Evolutionary conservation across 192 early-diverging fungal genomes (phyloP).

Genomic region (Dissophora ornata): DNA sequence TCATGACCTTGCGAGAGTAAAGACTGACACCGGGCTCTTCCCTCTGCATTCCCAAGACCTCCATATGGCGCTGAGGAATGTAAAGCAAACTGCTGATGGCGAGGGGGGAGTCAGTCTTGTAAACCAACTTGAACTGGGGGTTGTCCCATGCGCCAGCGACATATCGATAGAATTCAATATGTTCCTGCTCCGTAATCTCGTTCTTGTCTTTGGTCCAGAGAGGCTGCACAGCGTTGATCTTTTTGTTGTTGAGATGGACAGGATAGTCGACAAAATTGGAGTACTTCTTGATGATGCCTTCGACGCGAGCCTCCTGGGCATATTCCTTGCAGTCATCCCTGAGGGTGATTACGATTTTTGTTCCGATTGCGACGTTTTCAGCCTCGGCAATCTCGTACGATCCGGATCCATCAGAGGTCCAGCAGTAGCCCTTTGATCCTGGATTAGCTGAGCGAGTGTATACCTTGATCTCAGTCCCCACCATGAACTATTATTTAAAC

Average conservation of each 20-base stretch:
- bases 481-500: slow-evolving; percentile 69
- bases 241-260: slow-evolving; percentile 65
- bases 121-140: slow-evolving; percentile 68
- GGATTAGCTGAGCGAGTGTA: slow-evolving; percentile 73
- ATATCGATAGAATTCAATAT: slow-evolving; percentile 71
- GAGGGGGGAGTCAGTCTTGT: slow-evolving; percentile 72
- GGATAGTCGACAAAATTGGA: slow-evolving; percentile 74
- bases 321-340: slow-evolving; percentile 78
- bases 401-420: slow-evolving; percentile 81
- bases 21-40: slow-evolving; percentile 70
- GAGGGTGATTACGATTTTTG: slow-evolving; percentile 83
- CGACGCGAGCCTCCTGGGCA: slow-evolving; percentile 56
- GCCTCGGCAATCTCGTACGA: slow-evolving; percentile 84
- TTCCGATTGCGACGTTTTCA: slow-evolving; percentile 82
- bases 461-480: slow-evolving; percentile 83
- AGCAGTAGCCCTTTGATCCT: slow-evolving; percentile 75
- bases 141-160: slow-evolving; percentile 70
- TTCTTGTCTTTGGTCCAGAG: slow-evolving; percentile 71
- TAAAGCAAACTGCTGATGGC: slow-evolving; percentile 69
- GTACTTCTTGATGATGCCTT: slow-evolving; percentile 74
- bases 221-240: slow-evolving; percentile 69
- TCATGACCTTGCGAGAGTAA: slow-evolving; percentile 73
- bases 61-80: slow-evolving; percentile 69
- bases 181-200: slow-evolving; percentile 65
- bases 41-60: slow-evolving; percentile 64